Conservation (phyloP, 306 rosid genomes). For the Trifolium dubium region DNA sequence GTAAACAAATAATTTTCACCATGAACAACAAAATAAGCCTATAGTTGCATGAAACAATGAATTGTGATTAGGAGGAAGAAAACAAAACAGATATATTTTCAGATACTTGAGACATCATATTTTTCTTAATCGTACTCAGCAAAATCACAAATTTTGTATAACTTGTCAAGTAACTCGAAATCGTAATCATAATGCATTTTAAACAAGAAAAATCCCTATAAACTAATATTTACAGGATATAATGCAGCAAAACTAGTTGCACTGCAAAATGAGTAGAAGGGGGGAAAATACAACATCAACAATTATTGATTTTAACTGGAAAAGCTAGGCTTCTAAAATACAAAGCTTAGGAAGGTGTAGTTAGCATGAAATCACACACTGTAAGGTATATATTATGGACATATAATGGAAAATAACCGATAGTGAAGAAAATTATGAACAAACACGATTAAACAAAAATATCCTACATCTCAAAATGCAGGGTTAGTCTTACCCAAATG, state of each 20-base stretch:
- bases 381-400: slow-evolving; percentile 59
- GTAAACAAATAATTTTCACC: neutral
- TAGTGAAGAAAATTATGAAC: slow-evolving; percentile 44
- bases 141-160: neutral
- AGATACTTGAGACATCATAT: neutral
- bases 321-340: slow-evolving; percentile 32
- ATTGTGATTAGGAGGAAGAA: neutral
- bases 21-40: neutral
- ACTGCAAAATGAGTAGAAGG: neutral
- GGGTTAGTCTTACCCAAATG: slow-evolving; percentile 47
- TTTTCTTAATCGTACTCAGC: neutral
- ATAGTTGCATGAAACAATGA: neutral
- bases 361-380: slow-evolving; percentile 55
- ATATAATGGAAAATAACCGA: slow-evolving; percentile 34
- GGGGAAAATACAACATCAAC: neutral
- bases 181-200: neutral
- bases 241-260: neutral
- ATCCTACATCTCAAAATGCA: slow-evolving; percentile 61
- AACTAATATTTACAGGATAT: neutral
- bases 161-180: neutral
- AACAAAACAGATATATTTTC: neutral
- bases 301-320: neutral
- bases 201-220: neutral
- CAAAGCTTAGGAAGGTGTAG: slow-evolving; percentile 49
- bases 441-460: slow-evolving; percentile 47